Conservation (phyloP, 768 basidiomycete species). For the Royoungia palumana region DNA sequence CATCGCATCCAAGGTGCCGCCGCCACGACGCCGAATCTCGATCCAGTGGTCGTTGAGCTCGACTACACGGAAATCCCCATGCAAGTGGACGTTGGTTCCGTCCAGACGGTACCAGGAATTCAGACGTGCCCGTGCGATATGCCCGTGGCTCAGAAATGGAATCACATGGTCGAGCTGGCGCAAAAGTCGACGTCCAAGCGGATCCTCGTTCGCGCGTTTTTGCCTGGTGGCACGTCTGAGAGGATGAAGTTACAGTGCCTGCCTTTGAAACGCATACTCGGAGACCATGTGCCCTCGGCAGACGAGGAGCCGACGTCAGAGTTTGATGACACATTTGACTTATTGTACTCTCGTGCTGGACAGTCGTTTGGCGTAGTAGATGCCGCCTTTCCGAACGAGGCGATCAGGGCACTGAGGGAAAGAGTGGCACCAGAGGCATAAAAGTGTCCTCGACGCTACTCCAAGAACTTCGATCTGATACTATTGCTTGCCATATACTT, state of each 20-base stretch:
- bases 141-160: slow-evolving; percentile 23
- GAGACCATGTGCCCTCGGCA: not conserved
- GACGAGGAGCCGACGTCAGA: slow-evolving; percentile 19
- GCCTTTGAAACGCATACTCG: slow-evolving; percentile 19
- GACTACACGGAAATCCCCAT: slow-evolving; percentile 24
- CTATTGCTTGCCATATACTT: too few relatives aligned
- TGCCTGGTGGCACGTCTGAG: slow-evolving; percentile 22
- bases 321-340: slow-evolving; percentile 20
- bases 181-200: slow-evolving; percentile 18
- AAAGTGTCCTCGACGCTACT: not conserved
- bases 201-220: slow-evolving; percentile 28
- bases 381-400: slow-evolving; percentile 20
- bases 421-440: not conserved
- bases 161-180: slow-evolving; percentile 27
- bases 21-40: not conserved
- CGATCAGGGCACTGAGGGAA: slow-evolving; percentile 14
- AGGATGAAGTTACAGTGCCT: slow-evolving; percentile 27
- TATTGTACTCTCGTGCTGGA: slow-evolving; percentile 24
- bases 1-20: slow-evolving; percentile 16
- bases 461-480: too few relatives aligned
- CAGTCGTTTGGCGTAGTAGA: slow-evolving; percentile 19
- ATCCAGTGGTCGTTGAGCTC: slow-evolving; percentile 24
- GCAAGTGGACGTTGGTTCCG: slow-evolving; percentile 15
- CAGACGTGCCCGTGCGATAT: slow-evolving; percentile 24
- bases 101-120: slow-evolving; percentile 4